Percentiles rank a stretch among this genome's conserved stretches.
Conservation (phyloP, 768 basidiomycete genomes). For the Aureoboletus auriporus region DNA sequence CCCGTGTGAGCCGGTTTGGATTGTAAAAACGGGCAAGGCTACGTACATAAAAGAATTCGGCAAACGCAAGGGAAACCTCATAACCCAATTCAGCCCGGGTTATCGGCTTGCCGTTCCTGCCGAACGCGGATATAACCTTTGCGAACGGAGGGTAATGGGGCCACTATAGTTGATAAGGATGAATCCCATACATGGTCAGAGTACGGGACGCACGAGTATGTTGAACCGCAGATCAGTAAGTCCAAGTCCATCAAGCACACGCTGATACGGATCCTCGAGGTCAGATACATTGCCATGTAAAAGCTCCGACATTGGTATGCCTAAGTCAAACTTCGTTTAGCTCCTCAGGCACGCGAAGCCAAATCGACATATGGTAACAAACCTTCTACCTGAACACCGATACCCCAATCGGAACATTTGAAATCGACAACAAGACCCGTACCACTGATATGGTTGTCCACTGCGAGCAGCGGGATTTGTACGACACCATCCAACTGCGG, state of each 20-base stretch:
- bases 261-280: constrained; percentile 17
- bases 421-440: constrained; percentile 19
- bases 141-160: constrained; percentile 22
- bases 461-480: constrained; percentile 20
- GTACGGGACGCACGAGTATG: constrained; percentile 18
- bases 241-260: constrained; percentile 20
- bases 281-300: constrained; percentile 17
- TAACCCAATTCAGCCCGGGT: constrained; percentile 24
- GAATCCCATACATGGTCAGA: background rate
- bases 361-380: background rate
- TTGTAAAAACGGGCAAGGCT: background rate
- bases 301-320: constrained; percentile 25
- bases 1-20: constrained; percentile 2
- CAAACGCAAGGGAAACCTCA: constrained; percentile 27
- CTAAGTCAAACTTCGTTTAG: constrained; percentile 1
- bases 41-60: constrained; percentile 28
- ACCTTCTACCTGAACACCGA: constrained; percentile 20
- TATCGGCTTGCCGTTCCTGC: constrained; percentile 12
- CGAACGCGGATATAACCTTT: constrained; percentile 22
- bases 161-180: constrained; percentile 16
- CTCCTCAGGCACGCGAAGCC: background rate
- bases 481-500: constrained; percentile 19
- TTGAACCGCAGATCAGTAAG: constrained; percentile 15
- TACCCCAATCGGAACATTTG: constrained; percentile 20
- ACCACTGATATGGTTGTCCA: constrained; percentile 19